Evolutionary conservation across 2,329 filamentous ascomycete genomes (phyloP).

Genomic region (Penicillium sp.): DNA sequence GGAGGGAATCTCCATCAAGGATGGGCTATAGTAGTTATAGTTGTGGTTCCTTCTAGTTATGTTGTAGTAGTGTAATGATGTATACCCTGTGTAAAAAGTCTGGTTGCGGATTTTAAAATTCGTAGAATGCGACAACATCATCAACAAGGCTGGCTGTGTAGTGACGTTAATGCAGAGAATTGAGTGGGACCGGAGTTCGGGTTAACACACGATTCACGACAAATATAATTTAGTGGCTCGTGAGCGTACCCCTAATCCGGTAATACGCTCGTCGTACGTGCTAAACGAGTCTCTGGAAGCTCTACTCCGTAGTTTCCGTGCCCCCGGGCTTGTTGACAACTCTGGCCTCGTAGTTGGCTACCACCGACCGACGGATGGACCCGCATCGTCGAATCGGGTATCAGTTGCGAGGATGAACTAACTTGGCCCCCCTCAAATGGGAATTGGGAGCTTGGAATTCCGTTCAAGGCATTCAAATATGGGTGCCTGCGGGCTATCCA

Average conservation of each 20-base stretch:
- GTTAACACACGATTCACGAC: background rate
- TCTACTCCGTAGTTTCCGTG: background rate
- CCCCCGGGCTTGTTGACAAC: background rate
- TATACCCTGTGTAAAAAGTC: too few relatives aligned
- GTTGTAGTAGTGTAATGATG: too few relatives aligned
- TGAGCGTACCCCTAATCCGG: background rate
- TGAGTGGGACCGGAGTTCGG: background rate
- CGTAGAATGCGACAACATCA: background rate
- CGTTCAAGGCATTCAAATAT: slow-evolving; percentile 3
- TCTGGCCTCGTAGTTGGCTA: background rate
- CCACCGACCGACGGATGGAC: background rate
- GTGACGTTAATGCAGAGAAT: too few relatives aligned
- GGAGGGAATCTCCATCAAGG: too few relatives aligned
- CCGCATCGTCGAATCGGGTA: slow-evolving; percentile 13
- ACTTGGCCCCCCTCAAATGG: background rate
- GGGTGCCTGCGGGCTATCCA: background rate
- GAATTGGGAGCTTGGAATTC: background rate
- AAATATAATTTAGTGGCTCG: background rate
- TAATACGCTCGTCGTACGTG: background rate
- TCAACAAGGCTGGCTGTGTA: too few relatives aligned
- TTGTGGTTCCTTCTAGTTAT: too few relatives aligned
- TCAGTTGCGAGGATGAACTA: slow-evolving; percentile 8
- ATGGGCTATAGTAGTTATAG: too few relatives aligned
- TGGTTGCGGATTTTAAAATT: background rate
- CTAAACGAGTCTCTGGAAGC: background rate